Evolutionary conservation across 805 yeast species (phyloP).

Genomic region (Jamesozyma rosinii): DNA sequence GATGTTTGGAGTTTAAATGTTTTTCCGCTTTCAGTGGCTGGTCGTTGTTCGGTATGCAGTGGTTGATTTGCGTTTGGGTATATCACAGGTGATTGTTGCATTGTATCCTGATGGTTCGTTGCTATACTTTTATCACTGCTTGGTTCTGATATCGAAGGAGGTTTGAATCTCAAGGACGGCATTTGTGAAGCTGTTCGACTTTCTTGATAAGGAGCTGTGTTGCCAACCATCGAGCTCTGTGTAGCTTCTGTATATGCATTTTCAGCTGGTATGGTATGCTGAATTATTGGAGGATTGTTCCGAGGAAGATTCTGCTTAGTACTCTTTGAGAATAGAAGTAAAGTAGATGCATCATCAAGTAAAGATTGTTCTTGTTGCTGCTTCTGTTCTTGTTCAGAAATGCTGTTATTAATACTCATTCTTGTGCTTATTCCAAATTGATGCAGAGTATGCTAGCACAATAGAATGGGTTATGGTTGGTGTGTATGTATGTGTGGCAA

Average conservation of each 20-base stretch:
- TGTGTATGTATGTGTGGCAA: not conserved
- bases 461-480: not conserved
- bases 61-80: not conserved
- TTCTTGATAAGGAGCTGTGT: not conserved
- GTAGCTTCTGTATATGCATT: not conserved
- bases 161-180: not conserved
- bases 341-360: constrained; percentile 52
- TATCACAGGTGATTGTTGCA: not conserved
- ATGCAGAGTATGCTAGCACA: not conserved
- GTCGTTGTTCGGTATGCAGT: not conserved
- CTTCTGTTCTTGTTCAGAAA: not conserved
- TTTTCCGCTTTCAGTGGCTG: not conserved
- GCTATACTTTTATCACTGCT: not conserved
- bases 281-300: not conserved
- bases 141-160: not conserved
- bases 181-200: not conserved
- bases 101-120: not conserved
- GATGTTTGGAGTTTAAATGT: not conserved
- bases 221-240: not conserved
- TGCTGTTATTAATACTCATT: not conserved
- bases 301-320: constrained; percentile 27
- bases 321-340: constrained; percentile 50
- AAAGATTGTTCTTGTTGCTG: constrained; percentile 21
- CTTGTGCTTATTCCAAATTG: not conserved
- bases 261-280: not conserved